Base-by-base conservation (phyloP, 2,329 filamentous ascomycete species). In the Trichoderma simmonsii region DNA sequence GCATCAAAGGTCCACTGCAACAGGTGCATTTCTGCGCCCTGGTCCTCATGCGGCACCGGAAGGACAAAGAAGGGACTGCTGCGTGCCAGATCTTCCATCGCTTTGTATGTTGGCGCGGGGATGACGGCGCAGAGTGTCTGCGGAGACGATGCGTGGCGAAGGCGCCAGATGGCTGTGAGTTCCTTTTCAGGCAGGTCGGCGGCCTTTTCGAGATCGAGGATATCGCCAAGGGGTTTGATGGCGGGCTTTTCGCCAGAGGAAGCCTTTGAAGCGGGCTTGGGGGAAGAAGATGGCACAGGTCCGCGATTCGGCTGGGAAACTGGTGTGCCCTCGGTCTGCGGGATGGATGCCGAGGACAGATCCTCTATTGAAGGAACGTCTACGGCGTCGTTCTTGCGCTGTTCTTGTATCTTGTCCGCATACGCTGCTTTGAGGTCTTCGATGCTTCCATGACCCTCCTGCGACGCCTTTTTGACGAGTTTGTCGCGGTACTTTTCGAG, bases 1-100 rank as follows among this genome's bases (percentile, higher is more conserved):
- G 82, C 83, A 73, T 97, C 95, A 82, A 97, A 98, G 0, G 92
- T 93, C 94, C 97, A 99, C 82, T 99, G 95, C 74, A 99, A 83
- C 81, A 97, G 97, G 83, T 99, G 96, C 60, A 99, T 94, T 82
- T 98, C 96, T 61, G 94, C 93, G 66, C 93, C 93, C 75, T 86
- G 85, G 28, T 81, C 83, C 61, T 83, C 83, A 81, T 88, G 93
- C 75, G 93, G 93, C 7, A 98, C 87, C 0, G 96, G 96, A 1
- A 99, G 88, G 70, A 99, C 91, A 83, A 99, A 99, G 77, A 94
- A 91, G 15, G 96, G 96, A 80, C 95, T 89, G 66, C 85, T 85
- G 74, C 89, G 90, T 15, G 95, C 96, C 3, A 90, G 89, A 0
- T 83, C 80, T 74, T 91, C 89, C 79, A 99, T 93, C 66, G 88